Conservation (phyloP, 1,284 basidiomycete genomes). For the Sanghuangporus sanghuang region DNA sequence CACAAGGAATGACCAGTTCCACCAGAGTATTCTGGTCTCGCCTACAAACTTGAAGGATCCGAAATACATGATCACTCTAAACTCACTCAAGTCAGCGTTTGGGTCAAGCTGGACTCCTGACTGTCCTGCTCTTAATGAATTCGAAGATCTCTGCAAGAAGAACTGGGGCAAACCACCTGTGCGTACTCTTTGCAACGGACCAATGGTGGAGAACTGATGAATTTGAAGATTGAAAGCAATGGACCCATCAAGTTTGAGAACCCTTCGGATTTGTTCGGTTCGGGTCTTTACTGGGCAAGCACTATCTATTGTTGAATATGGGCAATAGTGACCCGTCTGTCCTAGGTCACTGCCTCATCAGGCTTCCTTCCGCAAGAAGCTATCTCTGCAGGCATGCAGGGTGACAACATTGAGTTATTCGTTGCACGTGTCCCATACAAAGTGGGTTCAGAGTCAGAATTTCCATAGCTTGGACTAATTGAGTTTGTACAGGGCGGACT, state of each 20-base stretch:
- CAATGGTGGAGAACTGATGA: not conserved
- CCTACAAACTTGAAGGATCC: slow-evolving; percentile 4
- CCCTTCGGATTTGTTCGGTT: not conserved
- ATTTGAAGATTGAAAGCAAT: not conserved
- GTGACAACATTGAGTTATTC: too few species aligned
- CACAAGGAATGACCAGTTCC: not conserved
- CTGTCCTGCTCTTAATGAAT: slow-evolving; percentile 15
- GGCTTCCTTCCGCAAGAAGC: too few species aligned
- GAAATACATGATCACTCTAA: slow-evolving; percentile 19
- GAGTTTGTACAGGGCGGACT: too few species aligned
- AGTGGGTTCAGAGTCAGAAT: too few species aligned
- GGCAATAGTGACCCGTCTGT: too few species aligned
- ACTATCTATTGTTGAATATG: too few species aligned
- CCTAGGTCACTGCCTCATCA: too few species aligned
- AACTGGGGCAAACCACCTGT: not conserved
- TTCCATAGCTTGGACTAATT: too few species aligned
- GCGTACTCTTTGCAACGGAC: not conserved
- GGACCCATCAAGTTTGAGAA: not conserved
- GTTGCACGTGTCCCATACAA: too few species aligned
- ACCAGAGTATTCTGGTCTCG: slow-evolving; percentile 14
- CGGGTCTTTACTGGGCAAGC: too few species aligned
- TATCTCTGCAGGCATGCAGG: too few species aligned
- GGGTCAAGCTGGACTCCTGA: slow-evolving; percentile 17
- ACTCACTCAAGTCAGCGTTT: slow-evolving; percentile 15
- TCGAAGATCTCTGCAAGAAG: slow-evolving; percentile 11